Evolutionary conservation across 768 basidiomycete species (phyloP).

Genomic region (Trametes villosa): DNA sequence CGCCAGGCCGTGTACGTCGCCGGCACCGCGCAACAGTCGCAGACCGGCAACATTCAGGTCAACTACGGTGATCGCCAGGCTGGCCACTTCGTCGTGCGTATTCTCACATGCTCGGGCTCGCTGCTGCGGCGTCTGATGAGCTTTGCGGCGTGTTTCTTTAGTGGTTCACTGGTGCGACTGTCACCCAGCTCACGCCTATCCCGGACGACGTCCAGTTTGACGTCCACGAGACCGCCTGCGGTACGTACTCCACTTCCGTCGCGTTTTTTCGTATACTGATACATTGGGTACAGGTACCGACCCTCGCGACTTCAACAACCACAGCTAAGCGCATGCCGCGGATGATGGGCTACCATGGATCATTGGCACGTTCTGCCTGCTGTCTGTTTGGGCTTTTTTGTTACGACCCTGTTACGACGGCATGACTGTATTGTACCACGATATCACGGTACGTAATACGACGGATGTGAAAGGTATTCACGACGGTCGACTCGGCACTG

Average conservation of each 20-base stretch:
- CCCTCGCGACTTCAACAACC: neutral
- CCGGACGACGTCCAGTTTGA: neutral
- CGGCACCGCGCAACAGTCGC: slow-evolving; percentile 9
- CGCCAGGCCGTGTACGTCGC: slow-evolving; percentile 20
- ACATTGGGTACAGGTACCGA: neutral
- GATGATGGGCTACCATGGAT: too few relatives aligned
- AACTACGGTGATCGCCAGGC: slow-evolving; percentile 10
- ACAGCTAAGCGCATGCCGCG: neutral
- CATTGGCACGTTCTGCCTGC: too few relatives aligned
- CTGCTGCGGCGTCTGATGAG: too few relatives aligned
- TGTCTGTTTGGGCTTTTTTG: too few relatives aligned
- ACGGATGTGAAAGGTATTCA: too few relatives aligned
- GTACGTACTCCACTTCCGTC: neutral
- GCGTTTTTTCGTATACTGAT: too few relatives aligned
- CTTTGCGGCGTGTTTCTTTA: too few relatives aligned
- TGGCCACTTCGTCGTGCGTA: slow-evolving; percentile 17
- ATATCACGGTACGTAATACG: too few relatives aligned
- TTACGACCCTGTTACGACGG: too few relatives aligned
- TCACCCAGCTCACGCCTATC: neutral
- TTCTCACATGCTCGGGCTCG: neutral
- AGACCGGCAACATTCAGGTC: slow-evolving; percentile 21
- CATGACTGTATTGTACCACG: too few relatives aligned
- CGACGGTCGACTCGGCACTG: too few relatives aligned
- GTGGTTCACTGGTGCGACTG: neutral
- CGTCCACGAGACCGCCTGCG: neutral